phyloP scores from a whole-genome alignment of 1,284 basidiomycete genomes.

The Austroboletus olivaceoglutinosus region DNA sequence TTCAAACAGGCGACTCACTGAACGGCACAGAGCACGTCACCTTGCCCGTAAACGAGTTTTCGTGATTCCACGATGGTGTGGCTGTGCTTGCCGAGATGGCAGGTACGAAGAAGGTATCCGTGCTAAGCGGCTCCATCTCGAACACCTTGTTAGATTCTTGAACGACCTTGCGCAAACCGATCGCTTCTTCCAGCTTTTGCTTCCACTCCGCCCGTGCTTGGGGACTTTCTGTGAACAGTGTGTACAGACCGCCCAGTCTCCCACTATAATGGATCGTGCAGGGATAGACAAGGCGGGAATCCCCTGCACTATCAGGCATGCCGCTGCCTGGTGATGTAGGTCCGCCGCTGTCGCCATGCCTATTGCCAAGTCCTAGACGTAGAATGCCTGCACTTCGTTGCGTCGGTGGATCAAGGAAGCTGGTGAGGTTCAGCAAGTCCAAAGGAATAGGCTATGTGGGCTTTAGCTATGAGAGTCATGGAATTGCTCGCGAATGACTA shows the following conservation, averaged over 20 bases:
- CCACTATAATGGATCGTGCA: conserved; percentile 86
- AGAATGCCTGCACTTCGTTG: conserved; percentile 64
- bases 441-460: conserved; percentile 77
- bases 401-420: conserved; percentile 73
- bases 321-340: conserved; percentile 37
- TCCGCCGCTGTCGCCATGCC: conserved; percentile 31
- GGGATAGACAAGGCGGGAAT: conserved; percentile 75
- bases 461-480: not conserved
- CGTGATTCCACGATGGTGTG: conserved; percentile 62
- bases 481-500: conserved; percentile 26
- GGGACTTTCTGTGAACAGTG: conserved; percentile 81
- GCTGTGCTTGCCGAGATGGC: conserved; percentile 49
- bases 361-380: conserved; percentile 48
- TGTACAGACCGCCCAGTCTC: conserved; percentile 76
- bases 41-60: conserved; percentile 77
- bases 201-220: conserved; percentile 85
- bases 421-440: conserved; percentile 78
- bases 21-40: conserved; percentile 95
- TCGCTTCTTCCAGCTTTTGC: conserved; percentile 83
- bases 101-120: conserved; percentile 80
- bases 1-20: conserved; percentile 51
- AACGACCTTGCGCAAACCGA: conserved; percentile 80
- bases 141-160: conserved; percentile 93
- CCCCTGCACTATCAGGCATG: conserved; percentile 42
- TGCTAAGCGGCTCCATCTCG: conserved; percentile 82